Percentiles rank a stretch among this genome's conserved stretches.
phyloP scores from a whole-genome alignment of 164 flowering plant species.

The Macadamia integrifolia region DNA sequence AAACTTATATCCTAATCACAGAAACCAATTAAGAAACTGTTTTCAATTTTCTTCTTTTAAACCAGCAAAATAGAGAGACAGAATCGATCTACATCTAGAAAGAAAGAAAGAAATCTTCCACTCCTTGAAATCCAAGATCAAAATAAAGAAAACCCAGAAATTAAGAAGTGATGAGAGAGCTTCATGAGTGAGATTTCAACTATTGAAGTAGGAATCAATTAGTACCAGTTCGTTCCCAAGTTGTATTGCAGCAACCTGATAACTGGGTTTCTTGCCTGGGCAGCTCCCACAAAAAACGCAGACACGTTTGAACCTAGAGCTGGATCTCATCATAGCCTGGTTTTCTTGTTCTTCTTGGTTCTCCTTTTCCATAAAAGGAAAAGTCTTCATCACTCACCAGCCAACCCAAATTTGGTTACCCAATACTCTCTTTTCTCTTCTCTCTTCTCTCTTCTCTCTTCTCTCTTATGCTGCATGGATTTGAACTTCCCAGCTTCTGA shows the following conservation, averaged over 20 bases:
- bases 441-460: too few species aligned
- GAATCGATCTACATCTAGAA: too few species aligned
- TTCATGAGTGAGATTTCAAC: background rate
- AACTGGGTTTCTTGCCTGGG: conserved; percentile 69
- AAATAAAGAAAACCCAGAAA: background rate
- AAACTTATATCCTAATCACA: background rate
- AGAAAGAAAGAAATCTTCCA: background rate
- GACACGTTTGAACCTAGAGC: conserved; percentile 65
- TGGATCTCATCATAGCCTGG: conserved; percentile 9
- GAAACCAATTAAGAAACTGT: background rate
- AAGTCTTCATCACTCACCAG: too few species aligned
- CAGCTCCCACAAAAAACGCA: conserved; percentile 88
- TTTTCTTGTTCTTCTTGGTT: conserved; percentile 18
- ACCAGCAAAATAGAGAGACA: background rate
- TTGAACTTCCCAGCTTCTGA: background rate
- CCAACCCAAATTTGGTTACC: background rate
- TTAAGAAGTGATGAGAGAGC: background rate
- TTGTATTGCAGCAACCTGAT: conserved; percentile 71
- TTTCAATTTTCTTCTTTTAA: background rate
- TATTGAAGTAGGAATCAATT: background rate
- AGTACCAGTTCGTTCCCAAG: conserved; percentile 71
- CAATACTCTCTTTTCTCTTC: background rate
- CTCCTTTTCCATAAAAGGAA: conserved; percentile 25
- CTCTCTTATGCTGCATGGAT: background rate
- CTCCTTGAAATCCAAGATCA: conserved; percentile 2